A percentile compares a stretch with the other conserved stretches of the same genome.
These are phyloP conservation scores for Colletotrichum magnum DNA, from an alignment of 2,329 filamentous ascomycete genomes.

Conservation along the genomic window DNA sequence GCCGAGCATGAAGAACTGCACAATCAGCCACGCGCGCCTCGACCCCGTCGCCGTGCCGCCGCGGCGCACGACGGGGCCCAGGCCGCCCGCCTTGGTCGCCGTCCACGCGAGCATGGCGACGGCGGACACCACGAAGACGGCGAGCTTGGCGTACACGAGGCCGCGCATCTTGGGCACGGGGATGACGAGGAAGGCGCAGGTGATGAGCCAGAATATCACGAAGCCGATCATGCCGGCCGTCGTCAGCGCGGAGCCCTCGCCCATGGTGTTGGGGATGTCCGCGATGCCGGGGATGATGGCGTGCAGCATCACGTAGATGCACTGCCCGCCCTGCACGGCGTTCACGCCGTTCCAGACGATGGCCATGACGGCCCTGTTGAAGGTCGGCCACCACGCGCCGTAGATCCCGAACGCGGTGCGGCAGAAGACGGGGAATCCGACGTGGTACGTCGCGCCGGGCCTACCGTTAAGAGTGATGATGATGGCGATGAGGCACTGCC, in stretches of 20 bases:
- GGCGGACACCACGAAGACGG: slow-evolving; percentile 54
- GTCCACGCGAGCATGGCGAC: slow-evolving; percentile 63
- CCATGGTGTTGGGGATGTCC: slow-evolving; percentile 56
- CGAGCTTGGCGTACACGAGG: slow-evolving; percentile 45
- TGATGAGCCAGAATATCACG: slow-evolving; percentile 56
- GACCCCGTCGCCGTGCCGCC: slow-evolving; percentile 66
- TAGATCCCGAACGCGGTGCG: slow-evolving; percentile 59
- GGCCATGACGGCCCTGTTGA: slow-evolving; percentile 60
- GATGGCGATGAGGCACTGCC: slow-evolving; percentile 56
- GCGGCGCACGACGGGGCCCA: slow-evolving; percentile 73
- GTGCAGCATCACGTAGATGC: slow-evolving; percentile 53
- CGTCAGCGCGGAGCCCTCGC: slow-evolving; percentile 54
- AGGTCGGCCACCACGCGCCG: slow-evolving; percentile 60
- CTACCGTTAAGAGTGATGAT: slow-evolving; percentile 59
- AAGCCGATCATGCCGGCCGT: slow-evolving; percentile 59
- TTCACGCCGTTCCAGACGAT: slow-evolving; percentile 62
- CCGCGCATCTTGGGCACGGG: slow-evolving; percentile 45
- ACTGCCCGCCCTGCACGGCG: slow-evolving; percentile 51
- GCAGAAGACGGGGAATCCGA: slow-evolving; percentile 58
- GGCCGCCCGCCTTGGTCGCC: slow-evolving; percentile 84
- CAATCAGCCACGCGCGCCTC: slow-evolving; percentile 53
- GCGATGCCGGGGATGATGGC: slow-evolving; percentile 58
- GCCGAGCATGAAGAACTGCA: slow-evolving; percentile 54
- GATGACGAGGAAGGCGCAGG: slow-evolving; percentile 55
- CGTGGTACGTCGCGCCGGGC: slow-evolving; percentile 58